phyloP scores from a whole-genome alignment of 306 rosid species.

The Carpinus fangiana region DNA sequence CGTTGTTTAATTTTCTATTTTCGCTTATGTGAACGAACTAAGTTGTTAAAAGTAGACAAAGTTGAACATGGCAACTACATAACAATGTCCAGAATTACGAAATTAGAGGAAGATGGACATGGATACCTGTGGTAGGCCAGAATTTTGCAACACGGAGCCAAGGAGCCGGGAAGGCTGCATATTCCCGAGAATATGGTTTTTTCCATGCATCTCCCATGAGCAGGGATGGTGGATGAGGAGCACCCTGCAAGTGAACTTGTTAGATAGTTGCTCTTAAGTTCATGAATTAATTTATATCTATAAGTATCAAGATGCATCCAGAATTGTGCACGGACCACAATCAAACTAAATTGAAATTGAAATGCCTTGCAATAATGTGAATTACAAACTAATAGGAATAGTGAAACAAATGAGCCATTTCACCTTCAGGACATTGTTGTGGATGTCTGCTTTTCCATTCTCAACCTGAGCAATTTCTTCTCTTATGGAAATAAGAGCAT shows the following conservation, averaged over 20 bases:
- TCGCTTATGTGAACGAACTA: too few relatives aligned
- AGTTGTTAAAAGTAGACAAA: neutral
- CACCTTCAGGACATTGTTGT: conserved; percentile 95
- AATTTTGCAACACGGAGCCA: conserved; percentile 90
- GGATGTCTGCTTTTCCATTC: conserved; percentile 82
- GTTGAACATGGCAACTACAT: neutral
- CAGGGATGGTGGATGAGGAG: conserved; percentile 98
- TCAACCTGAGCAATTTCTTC: conserved; percentile 84
- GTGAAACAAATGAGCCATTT: conserved; percentile 11
- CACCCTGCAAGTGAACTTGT: conserved; percentile 54
- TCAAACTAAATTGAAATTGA: neutral
- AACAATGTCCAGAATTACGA: neutral
- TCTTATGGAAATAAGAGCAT: conserved; percentile 87
- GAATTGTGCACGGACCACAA: neutral
- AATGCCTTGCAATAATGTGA: conserved; percentile 3
- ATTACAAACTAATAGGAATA: neutral
- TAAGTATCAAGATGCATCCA: neutral
- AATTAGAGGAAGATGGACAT: conserved; percentile 1
- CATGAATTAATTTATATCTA: neutral
- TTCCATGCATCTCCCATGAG: conserved; percentile 97
- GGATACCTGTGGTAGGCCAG: conserved; percentile 91
- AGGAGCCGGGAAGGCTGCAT: conserved; percentile 93
- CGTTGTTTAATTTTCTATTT: too few relatives aligned
- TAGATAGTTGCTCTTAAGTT: conserved; percentile 20
- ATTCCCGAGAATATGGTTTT: conserved; percentile 91